Conservation (phyloP, 345 rosid species). For the Carallia brachiata region DNA sequence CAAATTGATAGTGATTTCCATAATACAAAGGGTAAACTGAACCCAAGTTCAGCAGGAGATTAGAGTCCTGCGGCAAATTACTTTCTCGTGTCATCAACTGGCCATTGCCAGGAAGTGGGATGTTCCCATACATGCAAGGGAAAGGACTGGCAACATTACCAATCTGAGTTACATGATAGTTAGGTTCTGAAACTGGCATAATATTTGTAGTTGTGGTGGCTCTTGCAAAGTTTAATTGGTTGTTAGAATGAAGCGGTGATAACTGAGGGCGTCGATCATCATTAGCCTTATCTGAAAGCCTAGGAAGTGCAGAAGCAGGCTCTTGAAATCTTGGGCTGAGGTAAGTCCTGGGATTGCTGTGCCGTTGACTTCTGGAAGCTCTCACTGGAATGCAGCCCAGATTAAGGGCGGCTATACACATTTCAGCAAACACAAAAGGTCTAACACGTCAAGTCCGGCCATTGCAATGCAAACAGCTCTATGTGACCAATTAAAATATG, state of each 20-base stretch:
- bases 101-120: slow-evolving; percentile 21
- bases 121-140: slow-evolving; percentile 43
- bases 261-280: slow-evolving; percentile 39
- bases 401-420: slow-evolving; percentile 75
- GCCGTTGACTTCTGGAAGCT: slow-evolving; percentile 98
- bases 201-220: slow-evolving; percentile 16
- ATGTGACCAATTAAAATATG: slow-evolving; percentile 2
- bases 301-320: slow-evolving; percentile 37
- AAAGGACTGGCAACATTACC: slow-evolving; percentile 34
- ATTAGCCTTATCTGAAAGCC: slow-evolving; percentile 26
- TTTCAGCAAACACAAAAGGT: not conserved
- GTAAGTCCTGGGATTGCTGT: slow-evolving; percentile 75
- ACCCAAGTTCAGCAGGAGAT: slow-evolving; percentile 39
- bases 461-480: slow-evolving; percentile 1
- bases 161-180: slow-evolving; percentile 22
- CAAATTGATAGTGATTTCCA: slow-evolving; percentile 44
- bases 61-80: slow-evolving; percentile 33
- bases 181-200: slow-evolving; percentile 27
- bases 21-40: slow-evolving; percentile 70
- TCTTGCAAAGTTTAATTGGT: slow-evolving; percentile 34
- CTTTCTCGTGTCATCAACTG: slow-evolving; percentile 38
- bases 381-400: slow-evolving; percentile 87
- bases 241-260: slow-evolving; percentile 26
- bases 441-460: not conserved
- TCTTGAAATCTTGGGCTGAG: slow-evolving; percentile 66